A percentile compares a stretch with the other conserved stretches of the same genome.
Evolutionary conservation across 1,139 yeast species (phyloP).

Genomic region (Pichia sp.): DNA sequence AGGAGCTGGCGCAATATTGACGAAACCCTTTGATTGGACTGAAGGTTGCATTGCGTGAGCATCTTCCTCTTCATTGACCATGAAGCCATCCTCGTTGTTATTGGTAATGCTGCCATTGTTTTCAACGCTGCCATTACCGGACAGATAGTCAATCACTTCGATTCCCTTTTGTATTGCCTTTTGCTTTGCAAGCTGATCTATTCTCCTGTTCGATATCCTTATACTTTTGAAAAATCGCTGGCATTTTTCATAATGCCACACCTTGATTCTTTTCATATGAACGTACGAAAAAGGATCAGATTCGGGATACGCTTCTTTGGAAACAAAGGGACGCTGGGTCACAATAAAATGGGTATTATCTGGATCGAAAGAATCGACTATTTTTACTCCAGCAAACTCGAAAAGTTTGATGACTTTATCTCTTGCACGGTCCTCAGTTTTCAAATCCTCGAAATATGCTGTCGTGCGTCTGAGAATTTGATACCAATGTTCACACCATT

Average conservation of each 20-base stretch:
- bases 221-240: slow-evolving; percentile 72
- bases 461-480: slow-evolving; percentile 26
- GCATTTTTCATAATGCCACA: slow-evolving; percentile 88
- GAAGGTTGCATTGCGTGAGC: not conserved
- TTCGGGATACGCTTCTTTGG: slow-evolving; percentile 35
- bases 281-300: slow-evolving; percentile 67
- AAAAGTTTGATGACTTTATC: slow-evolving; percentile 28
- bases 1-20: slow-evolving; percentile 23
- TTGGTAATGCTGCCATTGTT: not conserved
- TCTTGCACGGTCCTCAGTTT: slow-evolving; percentile 23
- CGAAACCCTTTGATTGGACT: slow-evolving; percentile 10
- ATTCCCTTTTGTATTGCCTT: slow-evolving; percentile 13
- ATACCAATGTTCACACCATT: slow-evolving; percentile 34
- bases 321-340: slow-evolving; percentile 48
- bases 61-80: not conserved
- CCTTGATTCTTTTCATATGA: slow-evolving; percentile 57
- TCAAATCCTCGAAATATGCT: slow-evolving; percentile 30
- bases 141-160: slow-evolving; percentile 7
- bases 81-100: not conserved
- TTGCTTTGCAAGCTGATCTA: slow-evolving; percentile 30
- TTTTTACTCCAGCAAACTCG: slow-evolving; percentile 28
- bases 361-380: slow-evolving; percentile 29
- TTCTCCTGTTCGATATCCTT: slow-evolving; percentile 35
- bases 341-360: slow-evolving; percentile 40
- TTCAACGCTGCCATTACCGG: not conserved